phyloP scores from a whole-genome alignment of 495 filamentous ascomycete species.

The Aspergillus bridgeri region DNA sequence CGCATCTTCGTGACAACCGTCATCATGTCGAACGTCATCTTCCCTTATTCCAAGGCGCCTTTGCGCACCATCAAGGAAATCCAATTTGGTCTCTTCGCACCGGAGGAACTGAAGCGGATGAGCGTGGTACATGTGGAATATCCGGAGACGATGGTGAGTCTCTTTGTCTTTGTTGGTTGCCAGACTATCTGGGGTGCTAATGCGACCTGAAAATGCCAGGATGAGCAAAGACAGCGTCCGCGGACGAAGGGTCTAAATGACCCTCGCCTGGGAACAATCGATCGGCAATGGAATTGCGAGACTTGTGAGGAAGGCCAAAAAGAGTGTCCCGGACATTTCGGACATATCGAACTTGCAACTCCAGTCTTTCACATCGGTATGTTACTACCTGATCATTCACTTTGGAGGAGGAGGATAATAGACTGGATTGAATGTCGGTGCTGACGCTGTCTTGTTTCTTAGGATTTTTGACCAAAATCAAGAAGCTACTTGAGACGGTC shows the following conservation, averaged over 20 bases:
- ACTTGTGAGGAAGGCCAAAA: constrained; percentile 93
- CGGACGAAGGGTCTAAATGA: constrained; percentile 90
- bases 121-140: constrained; percentile 90
- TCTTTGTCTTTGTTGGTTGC: constrained; percentile 10
- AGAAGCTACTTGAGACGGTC: constrained; percentile 95
- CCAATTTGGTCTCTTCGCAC: constrained; percentile 93
- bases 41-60: constrained; percentile 89
- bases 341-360: constrained; percentile 92
- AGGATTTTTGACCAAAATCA: constrained; percentile 95
- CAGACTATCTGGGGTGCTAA: constrained; percentile 21
- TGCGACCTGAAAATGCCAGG: constrained; percentile 39
- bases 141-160: constrained; percentile 87
- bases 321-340: constrained; percentile 95
- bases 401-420: background rate
- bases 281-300: constrained; percentile 87
- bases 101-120: constrained; percentile 97
- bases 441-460: constrained; percentile 28
- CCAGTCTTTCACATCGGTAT: constrained; percentile 85
- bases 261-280: constrained; percentile 89
- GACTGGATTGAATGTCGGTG: background rate
- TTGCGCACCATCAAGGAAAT: constrained; percentile 96
- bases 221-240: constrained; percentile 83
- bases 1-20: constrained; percentile 26
- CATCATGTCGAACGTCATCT: constrained; percentile 91
- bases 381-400: constrained; percentile 21